Conservation (phyloP, 2,329 filamentous ascomycete genomes). For the Dothistroma septosporum region DNA sequence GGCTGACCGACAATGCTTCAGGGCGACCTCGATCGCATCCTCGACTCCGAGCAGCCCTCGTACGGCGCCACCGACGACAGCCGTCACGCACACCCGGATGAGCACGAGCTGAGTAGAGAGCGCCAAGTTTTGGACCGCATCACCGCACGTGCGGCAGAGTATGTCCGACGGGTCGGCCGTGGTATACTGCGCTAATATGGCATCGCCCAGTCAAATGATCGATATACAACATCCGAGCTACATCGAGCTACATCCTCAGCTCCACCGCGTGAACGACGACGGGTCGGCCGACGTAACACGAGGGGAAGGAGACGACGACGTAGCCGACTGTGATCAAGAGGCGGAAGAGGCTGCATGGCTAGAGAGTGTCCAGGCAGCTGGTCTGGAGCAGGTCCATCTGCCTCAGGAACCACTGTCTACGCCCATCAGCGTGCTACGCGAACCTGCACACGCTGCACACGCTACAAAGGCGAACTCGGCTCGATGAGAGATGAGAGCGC, state of each 20-base stretch:
- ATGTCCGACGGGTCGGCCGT: slow-evolving; percentile 18
- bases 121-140: slow-evolving; percentile 48
- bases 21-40: slow-evolving; percentile 45
- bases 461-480: not conserved
- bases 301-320: slow-evolving; percentile 5
- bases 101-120: slow-evolving; percentile 47
- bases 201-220: slow-evolving; percentile 44
- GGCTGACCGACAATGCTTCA: slow-evolving; percentile 35
- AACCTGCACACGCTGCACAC: slow-evolving; percentile 4
- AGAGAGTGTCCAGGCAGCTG: slow-evolving; percentile 27
- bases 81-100: slow-evolving; percentile 41
- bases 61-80: slow-evolving; percentile 43
- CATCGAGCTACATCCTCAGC: slow-evolving; percentile 30
- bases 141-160: slow-evolving; percentile 49
- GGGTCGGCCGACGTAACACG: not conserved
- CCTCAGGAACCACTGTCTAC: slow-evolving; percentile 29
- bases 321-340: slow-evolving; percentile 15
- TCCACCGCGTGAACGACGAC: slow-evolving; percentile 6
- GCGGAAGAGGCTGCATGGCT: slow-evolving; percentile 34
- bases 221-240: slow-evolving; percentile 45
- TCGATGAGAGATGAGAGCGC: not conserved
- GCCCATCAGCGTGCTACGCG: slow-evolving; percentile 20
- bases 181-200: not conserved
- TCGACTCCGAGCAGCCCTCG: slow-evolving; percentile 42
- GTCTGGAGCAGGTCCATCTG: slow-evolving; percentile 25